Base-by-base conservation (phyloP, 2,329 filamentous ascomycete species). In the Stemphylium lycopersici region DNA sequence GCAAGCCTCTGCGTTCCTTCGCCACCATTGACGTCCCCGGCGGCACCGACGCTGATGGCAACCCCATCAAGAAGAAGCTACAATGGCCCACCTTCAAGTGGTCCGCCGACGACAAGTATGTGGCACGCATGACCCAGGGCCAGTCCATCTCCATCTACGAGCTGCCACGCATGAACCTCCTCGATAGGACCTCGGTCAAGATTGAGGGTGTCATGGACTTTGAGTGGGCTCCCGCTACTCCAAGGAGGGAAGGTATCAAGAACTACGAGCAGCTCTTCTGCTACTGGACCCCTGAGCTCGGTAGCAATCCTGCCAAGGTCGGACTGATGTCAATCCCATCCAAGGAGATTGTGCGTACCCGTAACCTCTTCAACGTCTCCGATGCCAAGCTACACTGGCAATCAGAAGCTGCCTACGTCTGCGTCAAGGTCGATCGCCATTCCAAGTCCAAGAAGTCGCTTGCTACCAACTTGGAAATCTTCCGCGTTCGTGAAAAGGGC, bases 81-180 rank as follows among this genome's bases (percentile, higher is more conserved):
- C 90, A 95, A 72, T 99, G 95, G 95, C 95, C 95, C 20, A 93
- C 93, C 2, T 99, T 99, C 87, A 99, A 99, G 81, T 99, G 95
- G 95, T 98, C 95, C 26, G 83, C 95, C 3, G 95, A 99, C 73
- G 92, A 97, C 79, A 95, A 96, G 77, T 99, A 96, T 75, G 93
- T 98, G 58, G 95, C 95, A 18, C 88, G 95, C 59, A 87, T 98
- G 81, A 91, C 87, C 58, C 92, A 91, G 62, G 90, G 90, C 63
- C 86, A 92, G 65, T 91, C 90, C 50, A 96, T 99, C 71, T 95
- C 91, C 47, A 86, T 96, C 68, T 96, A 96, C 76, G 91, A 96
- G 76, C 81, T 92, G 12, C 92, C 92, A 37, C 84, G 88, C 70
- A 96, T 96, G 92, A 90, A 89, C 73, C 84, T 96, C 41, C 83